Evolutionary conservation across 495 filamentous ascomycete species (phyloP).

Genomic region (Aspergillus haitiensis): DNA sequence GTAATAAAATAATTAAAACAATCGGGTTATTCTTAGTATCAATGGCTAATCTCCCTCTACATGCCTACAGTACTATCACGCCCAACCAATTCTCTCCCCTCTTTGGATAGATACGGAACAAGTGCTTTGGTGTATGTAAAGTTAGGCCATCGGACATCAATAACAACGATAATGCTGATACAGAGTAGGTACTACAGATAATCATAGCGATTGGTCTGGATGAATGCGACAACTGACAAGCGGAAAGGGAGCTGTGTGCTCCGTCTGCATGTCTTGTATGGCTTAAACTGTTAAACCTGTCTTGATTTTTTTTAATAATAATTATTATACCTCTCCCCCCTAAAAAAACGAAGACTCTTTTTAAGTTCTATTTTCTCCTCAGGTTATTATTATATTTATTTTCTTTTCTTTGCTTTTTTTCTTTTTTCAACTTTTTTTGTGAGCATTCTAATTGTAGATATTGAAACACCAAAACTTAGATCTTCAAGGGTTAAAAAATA

Average conservation of each 20-base stretch:
- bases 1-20: neutral
- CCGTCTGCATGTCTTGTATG: slow-evolving; percentile 5
- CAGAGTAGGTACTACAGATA: neutral
- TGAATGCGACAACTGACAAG: neutral
- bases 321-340: too few species aligned
- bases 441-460: neutral
- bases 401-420: neutral
- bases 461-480: too few species aligned
- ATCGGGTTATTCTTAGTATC: neutral
- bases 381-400: too few species aligned
- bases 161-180: neutral
- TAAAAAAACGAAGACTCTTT: too few species aligned
- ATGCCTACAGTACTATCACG: neutral
- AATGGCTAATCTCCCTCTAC: neutral
- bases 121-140: too few species aligned
- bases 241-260: neutral
- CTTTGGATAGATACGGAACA: too few species aligned
- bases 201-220: neutral
- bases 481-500: neutral
- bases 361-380: too few species aligned
- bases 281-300: neutral
- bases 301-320: neutral
- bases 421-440: neutral
- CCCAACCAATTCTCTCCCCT: too few species aligned
- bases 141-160: too few species aligned